These are phyloP conservation scores for Pleurotus giganteus DNA, from an alignment of 768 basidiomycete genomes.

Conservation along the genomic window DNA sequence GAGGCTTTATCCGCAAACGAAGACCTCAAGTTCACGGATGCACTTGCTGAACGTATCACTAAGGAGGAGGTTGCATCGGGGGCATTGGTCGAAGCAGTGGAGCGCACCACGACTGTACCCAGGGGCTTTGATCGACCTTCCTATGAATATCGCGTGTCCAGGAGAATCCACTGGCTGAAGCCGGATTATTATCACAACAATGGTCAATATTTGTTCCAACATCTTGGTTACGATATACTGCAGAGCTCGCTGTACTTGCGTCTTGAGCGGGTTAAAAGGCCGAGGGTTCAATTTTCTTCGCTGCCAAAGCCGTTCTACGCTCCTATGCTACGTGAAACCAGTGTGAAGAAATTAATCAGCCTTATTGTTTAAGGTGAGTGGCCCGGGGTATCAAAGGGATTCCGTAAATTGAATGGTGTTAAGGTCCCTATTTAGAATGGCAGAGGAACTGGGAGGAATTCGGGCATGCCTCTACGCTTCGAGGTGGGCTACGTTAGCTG, in stretches of 20 bases:
- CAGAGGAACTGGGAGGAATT: not conserved
- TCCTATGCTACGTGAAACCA: slow-evolving; percentile 13
- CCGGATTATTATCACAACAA: slow-evolving; percentile 10
- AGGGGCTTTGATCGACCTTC: not conserved
- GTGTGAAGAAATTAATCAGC: slow-evolving; percentile 9
- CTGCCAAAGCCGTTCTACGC: slow-evolving; percentile 20
- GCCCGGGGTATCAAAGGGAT: too few relatives aligned
- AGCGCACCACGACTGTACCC: slow-evolving; percentile 1
- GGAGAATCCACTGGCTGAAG: slow-evolving; percentile 8
- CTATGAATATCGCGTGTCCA: not conserved
- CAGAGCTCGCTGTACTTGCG: slow-evolving; percentile 16
- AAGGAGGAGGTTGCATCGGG: not conserved
- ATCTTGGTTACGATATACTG: slow-evolving; percentile 8
- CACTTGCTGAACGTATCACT: not conserved
- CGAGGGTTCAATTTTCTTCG: slow-evolving; percentile 5
- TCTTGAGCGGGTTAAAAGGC: slow-evolving; percentile 4
- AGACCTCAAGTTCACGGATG: slow-evolving; percentile 3
- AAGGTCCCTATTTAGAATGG: not conserved
- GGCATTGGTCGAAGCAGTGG: not conserved
- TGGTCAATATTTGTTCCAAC: slow-evolving; percentile 15
- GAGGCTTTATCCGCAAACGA: not conserved
- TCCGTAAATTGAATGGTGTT: too few relatives aligned
- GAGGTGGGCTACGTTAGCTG: slow-evolving; percentile 51
- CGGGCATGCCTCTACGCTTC: slow-evolving; percentile 30
- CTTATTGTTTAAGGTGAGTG: slow-evolving; percentile 9